Evolutionary conservation across 2,329 filamentous ascomycete genomes (phyloP), one percentile per base, ranked within the genome.

Genomic region (Thelonectria blattea): DNA sequence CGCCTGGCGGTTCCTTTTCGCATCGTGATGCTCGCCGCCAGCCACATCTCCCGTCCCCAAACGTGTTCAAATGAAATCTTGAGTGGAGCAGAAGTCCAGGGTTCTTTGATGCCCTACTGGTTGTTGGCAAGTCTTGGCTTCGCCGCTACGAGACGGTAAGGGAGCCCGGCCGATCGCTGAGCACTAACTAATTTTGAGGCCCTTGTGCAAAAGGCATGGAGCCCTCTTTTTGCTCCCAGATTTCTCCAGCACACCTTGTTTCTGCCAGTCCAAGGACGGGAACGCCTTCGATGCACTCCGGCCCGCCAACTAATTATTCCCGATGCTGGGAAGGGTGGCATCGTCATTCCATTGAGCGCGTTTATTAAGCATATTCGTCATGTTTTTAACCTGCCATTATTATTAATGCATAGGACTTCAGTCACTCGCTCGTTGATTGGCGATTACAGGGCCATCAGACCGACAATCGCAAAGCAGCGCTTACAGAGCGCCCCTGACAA

Each of bases 81-180:
- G 18, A 45, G 62, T 58, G 60, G 61, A 57, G 49, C 52, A 46
- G 24, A 47, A 37, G 43, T 49, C 57, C 32, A 49, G 54, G 56
- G 39, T 50, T 15, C 37, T 47, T 17, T 34, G 55, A 59, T 51
- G 50, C 43, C 52, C 55, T 55, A 27, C 52, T 60, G 42, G 58
- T 41, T 53, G 52, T 64, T 56, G 58, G 57, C 37, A 15, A 58
- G 61, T 61, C 65, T 71, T 71, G 65, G 66, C 65, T 69, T 66
- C 53, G 59, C 63, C 66, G 63, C 68, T 69, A 69, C 60, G 61
- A 54, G 56, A 56, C 54, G 62, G 60, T 69, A 56, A 52, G 62
- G 60, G 68, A 67, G 66, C 63, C 65, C 52, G 51, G 65, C 59
- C 65, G 68, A 70, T 70, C 68, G 62, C 63, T 64, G 60, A 52